Base-by-base conservation (phyloP, 2,329 filamentous ascomycete species). In the Fusarium sp. region DNA sequence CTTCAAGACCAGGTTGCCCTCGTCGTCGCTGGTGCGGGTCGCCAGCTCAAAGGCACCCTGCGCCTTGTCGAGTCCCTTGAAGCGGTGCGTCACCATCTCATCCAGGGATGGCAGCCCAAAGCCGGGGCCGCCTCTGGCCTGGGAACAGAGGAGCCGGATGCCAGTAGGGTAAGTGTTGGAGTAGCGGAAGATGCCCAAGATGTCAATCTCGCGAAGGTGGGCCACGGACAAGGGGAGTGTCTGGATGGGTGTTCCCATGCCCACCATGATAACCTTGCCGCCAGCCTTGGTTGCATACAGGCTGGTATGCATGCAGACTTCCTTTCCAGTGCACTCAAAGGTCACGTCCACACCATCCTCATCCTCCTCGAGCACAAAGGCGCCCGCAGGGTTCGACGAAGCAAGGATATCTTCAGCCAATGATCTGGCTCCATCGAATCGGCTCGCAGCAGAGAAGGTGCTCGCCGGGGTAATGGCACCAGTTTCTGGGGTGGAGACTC, bases 301-400 rank as follows among this genome's bases (percentile, higher is more conserved):
- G n/a, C 90, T 88, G 2, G 92, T 92, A 79, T 94, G 92, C 83
- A 94, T 91, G 79, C 92, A 94, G 1, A 89, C 86, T 71, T 93
- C 92, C 69, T 94, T 93, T 31, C 93, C 93, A 0, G 93, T 94
- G 79, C 92, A 94, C 81, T 95, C 93, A 72, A 94, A 94, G 0
- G 92, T 89, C 6, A 92, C 82, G 77, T 94, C 92, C 3, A 94
- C 88, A 55, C 92, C 91, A 2, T 85, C 88, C 77, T 92, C 90
- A 59, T 92, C 91, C 60, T 93, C 91, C 24, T 87, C 77, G 2
- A 83, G 62, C n/a, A 79, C 67, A 3, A 77, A 79, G 9, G 75
- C 76, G 12, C 78, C 77, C 17, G 71, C 46, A 8, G 64, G 71
- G 51, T 75, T 81, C 2, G 84, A 82, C 11, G 84, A 75, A 1